Evolutionary conservation across 768 basidiomycete genomes (phyloP).

Genomic region (Boletellus emodensis): DNA sequence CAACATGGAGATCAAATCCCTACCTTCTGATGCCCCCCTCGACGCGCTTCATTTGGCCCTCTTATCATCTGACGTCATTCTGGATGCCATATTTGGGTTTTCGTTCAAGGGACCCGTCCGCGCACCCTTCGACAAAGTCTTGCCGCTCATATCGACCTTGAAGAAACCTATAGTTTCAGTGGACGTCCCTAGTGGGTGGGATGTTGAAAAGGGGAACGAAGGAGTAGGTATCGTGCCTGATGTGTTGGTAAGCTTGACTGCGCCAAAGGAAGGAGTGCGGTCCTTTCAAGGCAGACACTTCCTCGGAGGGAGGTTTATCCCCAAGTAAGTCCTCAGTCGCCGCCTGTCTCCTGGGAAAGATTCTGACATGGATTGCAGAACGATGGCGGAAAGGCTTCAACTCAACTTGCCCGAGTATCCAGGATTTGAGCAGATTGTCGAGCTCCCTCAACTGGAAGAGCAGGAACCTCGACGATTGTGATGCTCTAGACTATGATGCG

Average conservation of each 20-base stretch:
- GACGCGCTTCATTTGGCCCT: slow-evolving; percentile 49
- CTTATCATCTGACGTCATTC: slow-evolving; percentile 67
- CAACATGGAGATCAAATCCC: slow-evolving; percentile 80
- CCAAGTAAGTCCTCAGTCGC: slow-evolving; percentile 54
- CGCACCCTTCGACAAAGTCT: slow-evolving; percentile 76
- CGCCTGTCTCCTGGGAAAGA: not conserved
- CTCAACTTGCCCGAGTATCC: slow-evolving; percentile 83
- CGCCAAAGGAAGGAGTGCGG: slow-evolving; percentile 86
- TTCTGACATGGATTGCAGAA: slow-evolving; percentile 38
- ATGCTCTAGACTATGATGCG: not conserved
- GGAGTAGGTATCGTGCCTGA: slow-evolving; percentile 62
- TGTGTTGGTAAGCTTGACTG: slow-evolving; percentile 86
- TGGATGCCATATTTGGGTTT: slow-evolving; percentile 98
- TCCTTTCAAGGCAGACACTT: slow-evolving; percentile 81
- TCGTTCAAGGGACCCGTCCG: slow-evolving; percentile 92
- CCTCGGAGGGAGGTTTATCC: slow-evolving; percentile 90
- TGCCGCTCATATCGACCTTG: slow-evolving; percentile 61
- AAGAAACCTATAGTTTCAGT: slow-evolving; percentile 85
- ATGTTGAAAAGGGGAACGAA: slow-evolving; percentile 75
- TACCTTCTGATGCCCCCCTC: slow-evolving; percentile 48
- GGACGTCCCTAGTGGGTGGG: slow-evolving; percentile 97
- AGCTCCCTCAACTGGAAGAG: slow-evolving; percentile 39
- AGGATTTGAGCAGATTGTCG: slow-evolving; percentile 79
- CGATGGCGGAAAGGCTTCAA: slow-evolving; percentile 65
- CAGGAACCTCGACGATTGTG: slow-evolving; percentile 4